A percentile compares a stretch with the other conserved stretches of the same genome.
Evolutionary conservation across 495 filamentous ascomycete species (phyloP).

Genomic region (Lentithecium fluviatile): DNA sequence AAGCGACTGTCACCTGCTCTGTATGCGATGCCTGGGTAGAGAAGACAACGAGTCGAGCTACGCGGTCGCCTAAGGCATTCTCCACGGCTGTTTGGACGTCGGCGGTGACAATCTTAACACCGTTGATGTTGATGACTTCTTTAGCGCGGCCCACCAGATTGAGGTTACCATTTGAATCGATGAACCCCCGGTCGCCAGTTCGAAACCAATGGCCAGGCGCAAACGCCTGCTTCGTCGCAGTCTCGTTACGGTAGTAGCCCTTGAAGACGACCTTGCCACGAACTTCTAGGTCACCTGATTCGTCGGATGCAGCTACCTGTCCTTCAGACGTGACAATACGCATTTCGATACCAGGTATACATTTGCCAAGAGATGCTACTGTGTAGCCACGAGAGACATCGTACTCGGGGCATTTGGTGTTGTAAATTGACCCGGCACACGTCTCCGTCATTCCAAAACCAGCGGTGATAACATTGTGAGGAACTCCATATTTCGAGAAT

Average conservation of each 20-base stretch:
- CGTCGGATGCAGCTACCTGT: too few species aligned
- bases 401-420: neutral
- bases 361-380: conserved; percentile 1
- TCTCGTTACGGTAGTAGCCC: conserved; percentile 18
- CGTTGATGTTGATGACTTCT: conserved; percentile 46
- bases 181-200: conserved; percentile 22
- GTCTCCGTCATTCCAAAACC: conserved; percentile 61
- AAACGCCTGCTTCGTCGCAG: conserved; percentile 17
- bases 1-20: too few species aligned
- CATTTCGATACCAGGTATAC: conserved; percentile 16
- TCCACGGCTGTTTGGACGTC: conserved; percentile 51
- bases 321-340: neutral
- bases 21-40: too few species aligned
- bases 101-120: conserved; percentile 49
- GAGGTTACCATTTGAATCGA: conserved; percentile 9
- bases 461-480: conserved; percentile 45
- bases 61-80: conserved; percentile 27
- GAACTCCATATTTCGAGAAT: conserved; percentile 37
- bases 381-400: neutral
- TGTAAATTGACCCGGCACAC: conserved; percentile 52
- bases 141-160: conserved; percentile 7
- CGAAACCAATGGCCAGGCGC: conserved; percentile 19
- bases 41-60: too few species aligned
- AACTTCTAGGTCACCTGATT: conserved; percentile 10
- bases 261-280: conserved; percentile 12